phyloP scores from a whole-genome alignment of 192 early-diverging fungal genomes.

The Coemansia sp. region DNA sequence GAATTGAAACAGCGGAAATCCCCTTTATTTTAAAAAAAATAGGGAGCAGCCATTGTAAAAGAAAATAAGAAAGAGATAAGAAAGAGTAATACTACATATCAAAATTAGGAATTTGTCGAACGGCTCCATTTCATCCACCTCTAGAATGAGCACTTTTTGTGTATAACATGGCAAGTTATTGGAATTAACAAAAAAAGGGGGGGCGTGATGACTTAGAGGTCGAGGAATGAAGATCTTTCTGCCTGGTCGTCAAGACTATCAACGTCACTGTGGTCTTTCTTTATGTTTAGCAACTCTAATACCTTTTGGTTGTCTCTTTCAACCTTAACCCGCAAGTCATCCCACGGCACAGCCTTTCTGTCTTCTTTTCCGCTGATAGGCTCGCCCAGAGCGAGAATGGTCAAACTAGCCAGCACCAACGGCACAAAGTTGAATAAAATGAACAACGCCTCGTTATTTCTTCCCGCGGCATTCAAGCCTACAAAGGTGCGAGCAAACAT shows the following conservation, averaged over 20 bases:
- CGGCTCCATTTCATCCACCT: no score
- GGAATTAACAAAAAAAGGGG: not conserved
- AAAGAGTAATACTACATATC: no score
- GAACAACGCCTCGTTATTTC: not conserved
- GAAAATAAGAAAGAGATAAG: not conserved
- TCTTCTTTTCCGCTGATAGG: not conserved
- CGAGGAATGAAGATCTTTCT: not conserved
- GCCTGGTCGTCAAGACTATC: not conserved
- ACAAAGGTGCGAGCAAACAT: no score
- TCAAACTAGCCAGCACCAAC: not conserved
- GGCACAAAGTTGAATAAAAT: not conserved
- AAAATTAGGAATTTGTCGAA: no score
- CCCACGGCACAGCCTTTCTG: not conserved
- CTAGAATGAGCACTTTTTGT: not conserved
- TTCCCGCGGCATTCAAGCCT: not conserved
- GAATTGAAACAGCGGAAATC: not conserved
- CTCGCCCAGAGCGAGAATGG: not conserved
- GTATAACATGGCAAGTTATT: not conserved
- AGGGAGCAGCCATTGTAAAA: not conserved
- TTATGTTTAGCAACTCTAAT: not conserved
- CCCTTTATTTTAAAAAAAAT: not conserved
- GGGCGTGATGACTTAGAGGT: not conserved
- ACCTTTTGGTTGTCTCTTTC: not conserved
- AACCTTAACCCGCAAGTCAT: not conserved
- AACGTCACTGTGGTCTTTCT: not conserved